These are phyloP conservation scores for Picochlorum costavermella DNA, from an alignment of 139 green algal genomes.

Conservation along the genomic window DNA sequence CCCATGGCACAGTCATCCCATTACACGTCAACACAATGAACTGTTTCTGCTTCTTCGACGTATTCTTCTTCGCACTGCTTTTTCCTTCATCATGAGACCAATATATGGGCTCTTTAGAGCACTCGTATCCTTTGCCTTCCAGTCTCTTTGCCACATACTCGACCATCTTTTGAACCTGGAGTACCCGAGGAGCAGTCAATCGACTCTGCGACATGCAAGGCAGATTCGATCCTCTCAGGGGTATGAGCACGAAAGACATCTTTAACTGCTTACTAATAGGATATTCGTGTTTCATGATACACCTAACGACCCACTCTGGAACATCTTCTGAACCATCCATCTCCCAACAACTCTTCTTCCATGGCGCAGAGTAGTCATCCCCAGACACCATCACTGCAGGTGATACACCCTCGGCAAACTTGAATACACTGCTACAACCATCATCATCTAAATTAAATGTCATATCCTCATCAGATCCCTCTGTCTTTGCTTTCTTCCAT, in stretches of 20 bases:
- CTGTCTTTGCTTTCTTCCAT: slow-evolving; percentile 28
- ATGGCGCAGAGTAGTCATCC: slow-evolving; percentile 15
- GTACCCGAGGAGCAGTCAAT: slow-evolving; percentile 76
- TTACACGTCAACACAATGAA: slow-evolving; percentile 1
- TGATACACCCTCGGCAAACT: neutral
- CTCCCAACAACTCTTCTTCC: slow-evolving; percentile 15
- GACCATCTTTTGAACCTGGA: slow-evolving; percentile 67
- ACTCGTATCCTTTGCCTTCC: slow-evolving; percentile 10
- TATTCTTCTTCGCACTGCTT: slow-evolving; percentile 15
- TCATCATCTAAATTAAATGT: slow-evolving; percentile 10
- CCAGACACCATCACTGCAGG: slow-evolving; percentile 10
- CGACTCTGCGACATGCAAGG: slow-evolving; percentile 61
- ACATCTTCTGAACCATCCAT: slow-evolving; percentile 40
- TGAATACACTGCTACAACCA: neutral
- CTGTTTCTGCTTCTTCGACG: neutral
- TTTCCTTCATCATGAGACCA: slow-evolving; percentile 2
- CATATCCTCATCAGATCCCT: neutral
- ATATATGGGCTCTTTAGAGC: slow-evolving; percentile 20
- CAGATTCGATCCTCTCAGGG: slow-evolving; percentile 39
- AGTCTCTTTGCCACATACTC: slow-evolving; percentile 24
- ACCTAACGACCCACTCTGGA: slow-evolving; percentile 65
- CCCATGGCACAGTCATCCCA: slow-evolving; percentile 52
- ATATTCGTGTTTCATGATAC: slow-evolving; percentile 42
- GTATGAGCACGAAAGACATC: slow-evolving; percentile 70
- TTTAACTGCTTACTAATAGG: slow-evolving; percentile 55